These are phyloP conservation scores for Ustilago nuda DNA, from an alignment of 1,284 basidiomycete species.

Conservation along the genomic window DNA sequence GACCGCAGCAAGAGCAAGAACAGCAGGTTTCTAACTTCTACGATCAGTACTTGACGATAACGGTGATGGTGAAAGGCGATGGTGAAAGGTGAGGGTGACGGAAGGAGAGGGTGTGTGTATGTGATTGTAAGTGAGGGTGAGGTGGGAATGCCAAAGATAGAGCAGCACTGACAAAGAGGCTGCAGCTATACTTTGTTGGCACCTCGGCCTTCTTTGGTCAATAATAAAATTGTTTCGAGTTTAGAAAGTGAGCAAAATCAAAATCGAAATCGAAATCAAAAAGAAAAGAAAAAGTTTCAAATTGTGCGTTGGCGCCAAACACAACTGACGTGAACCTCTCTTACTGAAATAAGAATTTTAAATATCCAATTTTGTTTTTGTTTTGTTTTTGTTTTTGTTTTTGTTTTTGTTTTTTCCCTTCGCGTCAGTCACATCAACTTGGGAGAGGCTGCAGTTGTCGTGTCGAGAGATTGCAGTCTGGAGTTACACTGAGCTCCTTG, in stretches of 20 bases:
- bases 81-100: neutral
- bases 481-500: neutral
- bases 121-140: neutral
- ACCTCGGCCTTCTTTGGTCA: neutral
- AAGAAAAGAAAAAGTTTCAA: neutral
- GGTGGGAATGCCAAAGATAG: neutral
- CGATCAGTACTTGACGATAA: neutral
- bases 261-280: neutral
- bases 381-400: no score
- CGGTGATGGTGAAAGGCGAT: neutral
- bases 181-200: neutral
- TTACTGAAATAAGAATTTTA: no score
- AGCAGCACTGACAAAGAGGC: neutral
- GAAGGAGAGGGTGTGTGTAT: neutral
- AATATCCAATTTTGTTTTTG: neutral
- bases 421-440: neutral
- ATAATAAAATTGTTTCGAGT: neutral
- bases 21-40: neutral
- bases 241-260: neutral
- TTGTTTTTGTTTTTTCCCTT: neutral
- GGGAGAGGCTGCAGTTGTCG: neutral
- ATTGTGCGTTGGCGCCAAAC: neutral
- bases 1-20: neutral
- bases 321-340: no score
- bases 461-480: neutral